These are phyloP conservation scores for Carex parvula DNA, from an alignment of 176 grass and related monocot genomes.

Conservation along the genomic window DNA sequence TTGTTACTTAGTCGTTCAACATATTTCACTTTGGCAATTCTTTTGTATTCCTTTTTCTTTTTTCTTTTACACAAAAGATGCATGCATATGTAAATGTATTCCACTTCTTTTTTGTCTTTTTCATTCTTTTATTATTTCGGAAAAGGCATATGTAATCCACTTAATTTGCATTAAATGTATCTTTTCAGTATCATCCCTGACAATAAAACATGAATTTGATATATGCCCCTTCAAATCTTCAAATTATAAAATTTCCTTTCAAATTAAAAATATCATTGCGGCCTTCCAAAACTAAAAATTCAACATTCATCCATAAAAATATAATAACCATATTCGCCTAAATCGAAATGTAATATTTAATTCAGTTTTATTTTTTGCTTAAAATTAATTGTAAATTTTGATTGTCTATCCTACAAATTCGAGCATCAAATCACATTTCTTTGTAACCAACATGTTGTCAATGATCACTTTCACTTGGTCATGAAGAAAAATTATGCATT, in stretches of 20 bases:
- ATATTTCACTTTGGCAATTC: conserved; percentile 8
- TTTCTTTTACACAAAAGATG: background rate
- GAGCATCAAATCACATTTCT: background rate
- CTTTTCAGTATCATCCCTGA: background rate
- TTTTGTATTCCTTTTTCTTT: background rate
- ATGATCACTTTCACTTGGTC: background rate
- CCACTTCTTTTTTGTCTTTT: background rate
- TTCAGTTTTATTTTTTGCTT: background rate
- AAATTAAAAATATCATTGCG: background rate
- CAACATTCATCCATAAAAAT: background rate
- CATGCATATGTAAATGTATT: conserved; percentile 11
- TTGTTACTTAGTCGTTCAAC: background rate
- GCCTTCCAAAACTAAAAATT: background rate
- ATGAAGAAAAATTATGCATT: background rate
- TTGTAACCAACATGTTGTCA: background rate
- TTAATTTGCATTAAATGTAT: background rate
- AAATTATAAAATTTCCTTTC: background rate
- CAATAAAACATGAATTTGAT: background rate
- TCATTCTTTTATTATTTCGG: background rate
- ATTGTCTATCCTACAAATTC: background rate
- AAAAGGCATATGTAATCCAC: conserved; percentile 14
- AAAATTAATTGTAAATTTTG: background rate
- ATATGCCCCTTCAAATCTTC: background rate
- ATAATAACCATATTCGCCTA: background rate
- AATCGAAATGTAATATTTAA: background rate